Conservation (phyloP, 192 early-diverging fungal species). For the Mortierella claussenii region DNA sequence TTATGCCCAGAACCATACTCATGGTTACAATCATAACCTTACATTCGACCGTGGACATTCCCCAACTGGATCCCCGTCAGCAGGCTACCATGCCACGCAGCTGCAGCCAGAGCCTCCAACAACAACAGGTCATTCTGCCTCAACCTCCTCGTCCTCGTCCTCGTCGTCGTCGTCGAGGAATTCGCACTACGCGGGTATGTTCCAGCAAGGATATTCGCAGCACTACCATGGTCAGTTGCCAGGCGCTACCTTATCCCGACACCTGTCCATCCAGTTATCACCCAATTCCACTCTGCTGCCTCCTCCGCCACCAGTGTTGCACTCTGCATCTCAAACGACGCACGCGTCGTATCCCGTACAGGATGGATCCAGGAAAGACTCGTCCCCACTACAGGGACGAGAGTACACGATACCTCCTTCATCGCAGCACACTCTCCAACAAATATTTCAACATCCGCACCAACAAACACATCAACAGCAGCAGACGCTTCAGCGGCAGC, state of each 20-base stretch:
- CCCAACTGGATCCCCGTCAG: not conserved
- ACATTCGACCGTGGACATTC: slow-evolving; percentile 7
- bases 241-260: slow-evolving; percentile 37
- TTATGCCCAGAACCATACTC: no score
- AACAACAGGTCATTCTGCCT: slow-evolving; percentile 2
- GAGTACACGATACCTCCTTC: not conserved
- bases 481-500: slow-evolving; percentile 8
- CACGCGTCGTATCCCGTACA: slow-evolving; percentile 14
- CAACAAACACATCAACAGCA: slow-evolving; percentile 13
- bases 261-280: slow-evolving; percentile 47
- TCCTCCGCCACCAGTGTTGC: slow-evolving; percentile 30
- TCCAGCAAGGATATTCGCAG: slow-evolving; percentile 47
- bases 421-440: not conserved
- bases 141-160: not conserved
- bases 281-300: slow-evolving; percentile 32
- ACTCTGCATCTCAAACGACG: slow-evolving; percentile 11
- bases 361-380: slow-evolving; percentile 7
- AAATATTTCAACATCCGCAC: slow-evolving; percentile 10
- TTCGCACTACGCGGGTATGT: slow-evolving; percentile 23
- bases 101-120: slow-evolving; percentile 14
- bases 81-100: not conserved
- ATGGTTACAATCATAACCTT: not conserved
- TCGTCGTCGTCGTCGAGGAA: not conserved
- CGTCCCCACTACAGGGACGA: not conserved
- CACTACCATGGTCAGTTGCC: slow-evolving; percentile 40